A percentile compares a stretch with the other conserved stretches of the same genome.
Conservation (phyloP, 768 basidiomycete species). For the Hydnomerulius pinastri region DNA sequence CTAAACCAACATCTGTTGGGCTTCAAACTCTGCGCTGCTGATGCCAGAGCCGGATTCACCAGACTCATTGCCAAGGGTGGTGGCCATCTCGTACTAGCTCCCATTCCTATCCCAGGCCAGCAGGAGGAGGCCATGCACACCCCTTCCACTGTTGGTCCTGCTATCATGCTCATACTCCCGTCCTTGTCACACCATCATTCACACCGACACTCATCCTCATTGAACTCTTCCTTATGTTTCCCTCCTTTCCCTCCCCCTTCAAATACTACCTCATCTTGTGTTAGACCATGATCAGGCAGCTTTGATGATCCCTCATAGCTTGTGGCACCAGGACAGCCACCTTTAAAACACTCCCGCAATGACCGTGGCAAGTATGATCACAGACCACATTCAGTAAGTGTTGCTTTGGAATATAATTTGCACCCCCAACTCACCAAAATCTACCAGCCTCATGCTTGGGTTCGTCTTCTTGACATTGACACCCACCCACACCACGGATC, state of each 20-base stretch:
- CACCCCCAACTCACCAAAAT: not conserved
- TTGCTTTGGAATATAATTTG: not conserved
- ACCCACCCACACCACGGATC: slow-evolving; percentile 24
- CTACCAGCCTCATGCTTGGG: slow-evolving; percentile 18
- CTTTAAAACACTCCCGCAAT: slow-evolving; percentile 47
- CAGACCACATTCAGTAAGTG: slow-evolving; percentile 6
- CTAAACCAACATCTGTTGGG: slow-evolving; percentile 48
- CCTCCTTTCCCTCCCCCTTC: slow-evolving; percentile 43
- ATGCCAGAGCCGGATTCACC: slow-evolving; percentile 50
- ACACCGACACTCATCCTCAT: slow-evolving; percentile 22
- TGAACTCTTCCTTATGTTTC: slow-evolving; percentile 33
- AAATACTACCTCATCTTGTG: slow-evolving; percentile 30
- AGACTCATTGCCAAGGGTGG: slow-evolving; percentile 47
- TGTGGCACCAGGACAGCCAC: slow-evolving; percentile 42
- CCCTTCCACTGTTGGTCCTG: slow-evolving; percentile 22
- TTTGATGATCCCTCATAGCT: slow-evolving; percentile 37
- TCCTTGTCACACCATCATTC: slow-evolving; percentile 15
- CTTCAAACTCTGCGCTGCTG: slow-evolving; percentile 47
- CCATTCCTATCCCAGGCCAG: slow-evolving; percentile 31
- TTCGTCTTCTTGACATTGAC: slow-evolving; percentile 22
- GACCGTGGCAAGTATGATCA: slow-evolving; percentile 38
- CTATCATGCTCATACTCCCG: slow-evolving; percentile 31
- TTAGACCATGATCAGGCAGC: slow-evolving; percentile 47
- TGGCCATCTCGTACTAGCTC: slow-evolving; percentile 42
- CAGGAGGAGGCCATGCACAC: slow-evolving; percentile 6